Base-by-base conservation (phyloP, 2,329 filamentous ascomycete genomes). In the Herpotrichia juniperi region DNA sequence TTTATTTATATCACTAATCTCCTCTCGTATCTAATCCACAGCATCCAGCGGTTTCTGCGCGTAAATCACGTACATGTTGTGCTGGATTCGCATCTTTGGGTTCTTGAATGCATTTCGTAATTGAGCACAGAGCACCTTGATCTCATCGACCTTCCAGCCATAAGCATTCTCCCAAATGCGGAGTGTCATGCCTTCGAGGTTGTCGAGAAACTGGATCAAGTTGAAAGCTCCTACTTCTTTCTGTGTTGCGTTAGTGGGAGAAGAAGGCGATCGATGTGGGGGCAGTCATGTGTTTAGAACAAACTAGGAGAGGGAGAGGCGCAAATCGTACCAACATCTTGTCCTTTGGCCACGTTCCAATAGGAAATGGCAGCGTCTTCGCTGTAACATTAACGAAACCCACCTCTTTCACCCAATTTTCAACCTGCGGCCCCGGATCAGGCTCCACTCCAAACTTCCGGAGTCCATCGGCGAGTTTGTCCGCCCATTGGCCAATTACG, bases 361-460 rank as follows among this genome's bases (percentile, higher is more conserved):
- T 50, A 12, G 63, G 63, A 16, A 68, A 50, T 1, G 59, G 60
- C 2, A 66, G 51, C 4, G 56, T 46, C 28, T 58, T 57, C n/a
- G 57, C 34, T 19, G 48, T 26, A 16, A 69, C 40, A 32, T 68
- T 66, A 16, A 32, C 39, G 50, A 68, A 68, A 21, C 64, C 63
- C 10, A 59, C 59, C 19, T 63, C 59, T 42, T 56, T 56, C n/a
- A 64, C 54, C 63, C 62, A 67, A 35, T 26, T 25, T 31, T 66
- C 56, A 11, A 67, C 46, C 40, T 64, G 56, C 7, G 61, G 58
- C 40, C 70, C 71, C 31, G 78, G 76, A 46, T 74, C 72, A 48
- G 76, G 67, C 25, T 76, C 72, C 11, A 74, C 64, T 35, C 76
- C 76, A n/a, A 76, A 66, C 28, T 69, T 74, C 8, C 63, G 56